Evolutionary conservation across 768 basidiomycete genomes (phyloP), one percentile per base, ranked within the genome.

Genomic region (Cystobasidium onofrii): DNA sequence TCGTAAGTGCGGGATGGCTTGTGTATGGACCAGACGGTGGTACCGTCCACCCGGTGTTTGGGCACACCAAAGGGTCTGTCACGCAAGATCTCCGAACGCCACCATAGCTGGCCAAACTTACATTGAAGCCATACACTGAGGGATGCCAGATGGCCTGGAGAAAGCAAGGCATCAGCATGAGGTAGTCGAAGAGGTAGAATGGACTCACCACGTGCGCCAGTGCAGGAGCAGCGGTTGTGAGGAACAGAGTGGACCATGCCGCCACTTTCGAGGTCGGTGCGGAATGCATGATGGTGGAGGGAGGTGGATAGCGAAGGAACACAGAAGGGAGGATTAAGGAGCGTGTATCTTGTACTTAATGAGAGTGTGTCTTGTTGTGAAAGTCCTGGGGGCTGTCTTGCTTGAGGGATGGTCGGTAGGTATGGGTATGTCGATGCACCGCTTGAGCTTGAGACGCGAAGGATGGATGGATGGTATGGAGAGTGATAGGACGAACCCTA

Each of bases 101-200:
- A 34, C 52, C 7, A 4, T 10, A n/a, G 7, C 4, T 10, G n/a
- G 18, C 7, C 25, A 39, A 7, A 63, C 63, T 64, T 17, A 46
- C 65, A 29, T 71, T 71, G 69, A 71, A 71, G 41, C 69, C 69
- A 31, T 71, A 71, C 12, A 60, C 52, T 6, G 69, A 71, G 33
- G 27, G 31, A 60, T 57, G 69, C 54, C 50, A 71, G 13, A 71
- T 71, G 52, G 46, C 69, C 69, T 71, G 55, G n/a, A n/a, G n/a
- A n/a, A n/a, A n/a, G n/a, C n/a, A n/a, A n/a, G n/a, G n/a, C 12
- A 25, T 67, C 43, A 67, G 65, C 64, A 27, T 63, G 15, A 3
- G 39, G 63, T 3, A n/a, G 34, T 10, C 17, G 25, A 67, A 50
- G 39, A 18, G 4, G 13, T 36, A 9, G 9, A 36, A 6, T 4